phyloP scores from a whole-genome alignment of 2,329 filamentous ascomycete genomes.

The Talaromyces pinophilus region DNA sequence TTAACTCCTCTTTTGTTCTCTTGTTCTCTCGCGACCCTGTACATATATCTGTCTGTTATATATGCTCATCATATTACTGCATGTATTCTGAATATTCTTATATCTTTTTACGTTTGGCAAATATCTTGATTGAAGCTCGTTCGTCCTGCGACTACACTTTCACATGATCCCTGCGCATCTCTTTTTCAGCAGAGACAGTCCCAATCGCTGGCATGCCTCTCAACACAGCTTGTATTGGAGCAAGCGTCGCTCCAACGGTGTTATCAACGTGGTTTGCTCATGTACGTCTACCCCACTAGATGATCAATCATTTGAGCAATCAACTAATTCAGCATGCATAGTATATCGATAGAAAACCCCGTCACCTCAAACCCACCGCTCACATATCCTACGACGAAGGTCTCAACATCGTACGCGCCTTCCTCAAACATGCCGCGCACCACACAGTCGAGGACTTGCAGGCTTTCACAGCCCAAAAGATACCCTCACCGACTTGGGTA shows the following conservation, averaged over 20 bases:
- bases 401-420: slow-evolving; percentile 80
- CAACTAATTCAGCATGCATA: slow-evolving; percentile 38
- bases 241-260: slow-evolving; percentile 84
- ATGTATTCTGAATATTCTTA: neutral
- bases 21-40: neutral
- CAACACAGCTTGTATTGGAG: slow-evolving; percentile 77
- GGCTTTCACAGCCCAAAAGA: slow-evolving; percentile 86
- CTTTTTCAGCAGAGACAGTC: slow-evolving; percentile 10
- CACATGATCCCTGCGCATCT: neutral
- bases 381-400: slow-evolving; percentile 95
- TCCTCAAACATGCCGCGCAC: slow-evolving; percentile 79
- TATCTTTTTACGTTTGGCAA: neutral
- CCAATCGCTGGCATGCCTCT: slow-evolving; percentile 56
- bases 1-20: neutral
- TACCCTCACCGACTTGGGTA: slow-evolving; percentile 86
- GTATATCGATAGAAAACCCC: slow-evolving; percentile 78
- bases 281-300: slow-evolving; percentile 53
- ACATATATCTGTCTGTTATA: neutral
- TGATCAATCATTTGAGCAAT: neutral
- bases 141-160: neutral
- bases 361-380: slow-evolving; percentile 77
- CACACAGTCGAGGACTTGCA: slow-evolving; percentile 94
- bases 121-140: neutral
- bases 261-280: slow-evolving; percentile 85
- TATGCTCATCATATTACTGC: neutral